Evolutionary conservation across 2,329 filamentous ascomycete species (phyloP).

Genomic region (Aspergillus arachidicola): DNA sequence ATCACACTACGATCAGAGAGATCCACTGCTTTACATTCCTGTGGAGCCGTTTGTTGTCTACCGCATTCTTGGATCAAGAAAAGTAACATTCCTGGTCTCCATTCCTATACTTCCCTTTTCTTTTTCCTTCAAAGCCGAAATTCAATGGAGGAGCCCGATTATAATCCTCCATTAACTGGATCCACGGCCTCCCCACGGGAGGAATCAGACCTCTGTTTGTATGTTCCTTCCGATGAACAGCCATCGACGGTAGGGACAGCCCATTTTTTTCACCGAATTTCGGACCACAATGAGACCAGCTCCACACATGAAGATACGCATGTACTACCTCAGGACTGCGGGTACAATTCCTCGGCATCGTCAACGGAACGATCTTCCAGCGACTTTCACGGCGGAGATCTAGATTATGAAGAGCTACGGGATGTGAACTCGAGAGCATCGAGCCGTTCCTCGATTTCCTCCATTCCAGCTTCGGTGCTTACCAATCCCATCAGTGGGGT

Average conservation of each 20-base stretch:
- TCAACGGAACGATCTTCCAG: constrained; percentile 33
- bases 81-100: constrained; percentile 1
- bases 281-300: constrained; percentile 12
- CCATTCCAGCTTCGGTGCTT: constrained; percentile 42
- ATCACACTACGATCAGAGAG: neutral
- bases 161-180: neutral
- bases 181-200: neutral
- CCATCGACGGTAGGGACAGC: neutral
- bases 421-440: constrained; percentile 34
- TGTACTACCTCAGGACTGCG: constrained; percentile 27
- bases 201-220: neutral
- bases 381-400: constrained; percentile 28
- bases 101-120: neutral
- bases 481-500: constrained; percentile 32
- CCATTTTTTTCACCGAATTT: neutral
- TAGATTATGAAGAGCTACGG: constrained; percentile 31
- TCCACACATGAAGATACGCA: constrained; percentile 22
- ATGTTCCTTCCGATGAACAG: neutral
- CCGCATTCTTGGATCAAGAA: neutral
- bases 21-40: constrained; percentile 2
- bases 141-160: neutral
- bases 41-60: constrained; percentile 1
- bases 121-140: neutral
- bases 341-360: constrained; percentile 38
- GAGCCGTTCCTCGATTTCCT: constrained; percentile 46